Base-by-base conservation (phyloP, 345 rosid genomes). In the Eucalyptus caleyi region DNA sequence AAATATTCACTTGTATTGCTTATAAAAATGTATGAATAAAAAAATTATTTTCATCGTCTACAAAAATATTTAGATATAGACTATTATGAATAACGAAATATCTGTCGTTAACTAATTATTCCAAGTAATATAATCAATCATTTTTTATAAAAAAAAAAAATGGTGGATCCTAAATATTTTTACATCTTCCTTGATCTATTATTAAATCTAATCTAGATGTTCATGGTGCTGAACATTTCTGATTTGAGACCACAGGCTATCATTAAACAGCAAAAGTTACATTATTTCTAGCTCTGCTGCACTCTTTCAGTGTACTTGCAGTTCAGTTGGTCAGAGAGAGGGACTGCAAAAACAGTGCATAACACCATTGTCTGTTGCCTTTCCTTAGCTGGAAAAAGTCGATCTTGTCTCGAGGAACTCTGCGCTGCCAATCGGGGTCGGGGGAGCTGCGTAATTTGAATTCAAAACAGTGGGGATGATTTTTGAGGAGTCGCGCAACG, bases 21-120 rank as follows among this genome's bases (percentile, higher is more conserved):
- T 60, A 60, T 15, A 27, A 60, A 60, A 60, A 60, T 3, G 0
- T 27, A 60, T 6, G 1, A 60, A 60, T 3, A 6, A 60, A 11
- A 26, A 27, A 6, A 2, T 2, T 2, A 24, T 23, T 56, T 56
- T 4, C 1, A 56, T 21, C 3, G 0, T 60, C 69, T 1, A 60
- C 16, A 27, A 27, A 27, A 60, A 60, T 60, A 27, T 60, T 24
- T 9, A 24, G 6, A 10, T 0, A 23, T 3, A 2, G 3, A 24
- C 4, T 24, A 4, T 56, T 24, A 53, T 19, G 2, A 23, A 56
- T 23, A 56, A 27, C 3, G 2, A 60, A 60, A 27, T 3, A 60
- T 60, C 2, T 26, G 0, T 27, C 3, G 4, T 60, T 60, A 2
- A 3, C 16, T 60, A 60, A 60, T 60, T 60, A 11, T 6, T 60